Conservation (phyloP, 768 basidiomycete genomes). For the Russula emetica region DNA sequence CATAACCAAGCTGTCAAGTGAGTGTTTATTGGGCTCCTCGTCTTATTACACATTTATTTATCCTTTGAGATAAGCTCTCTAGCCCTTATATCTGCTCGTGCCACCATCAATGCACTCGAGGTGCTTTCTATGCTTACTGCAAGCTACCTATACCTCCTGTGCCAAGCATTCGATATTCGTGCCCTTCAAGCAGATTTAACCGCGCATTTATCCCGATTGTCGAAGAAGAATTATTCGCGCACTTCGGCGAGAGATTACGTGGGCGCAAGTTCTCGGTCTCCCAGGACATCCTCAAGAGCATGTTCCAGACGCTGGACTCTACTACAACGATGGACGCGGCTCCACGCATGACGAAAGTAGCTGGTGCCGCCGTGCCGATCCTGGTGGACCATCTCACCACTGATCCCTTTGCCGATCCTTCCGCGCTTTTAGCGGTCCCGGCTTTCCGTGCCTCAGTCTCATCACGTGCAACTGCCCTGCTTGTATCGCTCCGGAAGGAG, state of each 20-base stretch:
- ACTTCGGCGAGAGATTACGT: conserved; percentile 43
- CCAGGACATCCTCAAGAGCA: conserved; percentile 39
- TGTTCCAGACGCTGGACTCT: conserved; percentile 54
- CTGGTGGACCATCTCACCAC: conserved; percentile 57
- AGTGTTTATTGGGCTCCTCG: conserved; percentile 31
- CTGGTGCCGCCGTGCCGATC: conserved; percentile 53
- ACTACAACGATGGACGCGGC: conserved; percentile 69
- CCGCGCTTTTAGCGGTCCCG: conserved; percentile 39
- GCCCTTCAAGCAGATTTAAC: conserved; percentile 66
- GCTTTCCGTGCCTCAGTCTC: conserved; percentile 54
- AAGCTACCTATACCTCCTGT: conserved; percentile 71
- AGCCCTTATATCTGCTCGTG: conserved; percentile 77
- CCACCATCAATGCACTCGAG: conserved; percentile 73
- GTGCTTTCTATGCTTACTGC: conserved; percentile 70
- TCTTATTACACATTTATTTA: conserved; percentile 14
- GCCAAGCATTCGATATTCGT: conserved; percentile 84
- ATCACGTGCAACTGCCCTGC: conserved; percentile 41
- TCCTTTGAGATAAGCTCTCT: conserved; percentile 52
- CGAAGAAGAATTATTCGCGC: conserved; percentile 44
- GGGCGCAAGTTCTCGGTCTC: conserved; percentile 36
- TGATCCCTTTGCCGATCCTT: conserved; percentile 18
- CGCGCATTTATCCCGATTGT: conserved; percentile 46
- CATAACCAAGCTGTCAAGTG: conserved; percentile 91
- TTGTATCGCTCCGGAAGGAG: conserved; percentile 48
- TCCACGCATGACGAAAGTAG: conserved; percentile 68